Conservation (phyloP, 257 asterid species). For the Mentha longifolia region DNA sequence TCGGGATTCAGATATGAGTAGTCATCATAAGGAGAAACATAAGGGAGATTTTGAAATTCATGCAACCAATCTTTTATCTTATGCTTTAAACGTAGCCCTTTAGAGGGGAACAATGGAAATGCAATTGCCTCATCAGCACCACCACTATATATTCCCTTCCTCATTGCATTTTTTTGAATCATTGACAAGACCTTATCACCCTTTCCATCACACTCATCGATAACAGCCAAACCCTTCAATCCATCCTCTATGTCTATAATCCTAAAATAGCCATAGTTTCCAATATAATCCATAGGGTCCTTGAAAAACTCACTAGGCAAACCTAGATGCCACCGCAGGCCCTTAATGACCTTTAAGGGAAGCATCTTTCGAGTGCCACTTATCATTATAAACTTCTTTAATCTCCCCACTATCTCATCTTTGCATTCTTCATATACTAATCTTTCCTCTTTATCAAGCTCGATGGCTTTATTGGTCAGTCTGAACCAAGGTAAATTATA, state of each 20-base stretch:
- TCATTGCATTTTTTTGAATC: slow-evolving; percentile 69
- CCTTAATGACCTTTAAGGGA: slow-evolving; percentile 74
- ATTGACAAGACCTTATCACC: slow-evolving; percentile 43
- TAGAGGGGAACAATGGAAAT: slow-evolving; percentile 80
- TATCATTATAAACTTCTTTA: slow-evolving; percentile 74
- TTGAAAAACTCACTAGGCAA: slow-evolving; percentile 65
- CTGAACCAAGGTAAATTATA: slow-evolving; percentile 85
- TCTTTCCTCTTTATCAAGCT: slow-evolving; percentile 74
- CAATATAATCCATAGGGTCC: slow-evolving; percentile 56
- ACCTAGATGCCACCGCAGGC: slow-evolving; percentile 78
- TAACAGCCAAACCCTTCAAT: slow-evolving; percentile 64
- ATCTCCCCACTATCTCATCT: slow-evolving; percentile 62
- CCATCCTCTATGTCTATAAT: slow-evolving; percentile 76
- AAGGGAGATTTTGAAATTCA: slow-evolving; percentile 76
- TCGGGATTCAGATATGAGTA: slow-evolving; percentile 51
- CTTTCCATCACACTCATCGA: slow-evolving; percentile 33
- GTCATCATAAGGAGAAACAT: slow-evolving; percentile 75
- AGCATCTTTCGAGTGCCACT: slow-evolving; percentile 60
- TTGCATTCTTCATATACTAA: slow-evolving; percentile 50
- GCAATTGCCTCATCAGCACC: slow-evolving; percentile 56
- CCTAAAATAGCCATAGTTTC: slow-evolving; percentile 41
- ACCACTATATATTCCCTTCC: slow-evolving; percentile 56
- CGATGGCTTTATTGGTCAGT: slow-evolving; percentile 64
- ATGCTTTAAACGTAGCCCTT: slow-evolving; percentile 74
- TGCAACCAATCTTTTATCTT: slow-evolving; percentile 74